These are phyloP conservation scores for Priceomyces medius DNA, from an alignment of 805 yeast genomes.

Conservation along the genomic window DNA sequence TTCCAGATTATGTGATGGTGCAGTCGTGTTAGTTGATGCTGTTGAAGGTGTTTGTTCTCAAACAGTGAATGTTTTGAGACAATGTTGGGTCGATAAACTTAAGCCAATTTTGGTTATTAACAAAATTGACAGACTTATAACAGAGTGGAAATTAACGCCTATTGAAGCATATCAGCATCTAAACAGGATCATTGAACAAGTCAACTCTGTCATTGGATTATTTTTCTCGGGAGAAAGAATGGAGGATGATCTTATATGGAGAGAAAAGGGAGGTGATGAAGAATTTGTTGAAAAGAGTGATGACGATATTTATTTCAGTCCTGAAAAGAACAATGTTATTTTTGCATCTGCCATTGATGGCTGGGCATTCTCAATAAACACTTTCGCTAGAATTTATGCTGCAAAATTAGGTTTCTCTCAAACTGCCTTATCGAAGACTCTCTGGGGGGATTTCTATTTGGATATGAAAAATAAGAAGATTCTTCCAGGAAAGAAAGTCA, in stretches of 20 bases:
- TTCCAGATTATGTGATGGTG: conserved; percentile 94
- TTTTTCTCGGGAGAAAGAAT: conserved; percentile 91
- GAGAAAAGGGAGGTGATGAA: conserved; percentile 58
- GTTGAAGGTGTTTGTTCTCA: conserved; percentile 99
- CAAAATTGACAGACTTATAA: conserved; percentile 82
- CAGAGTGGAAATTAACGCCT: conserved; percentile 80
- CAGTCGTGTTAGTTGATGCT: conserved; percentile 90
- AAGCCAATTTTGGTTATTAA: conserved; percentile 86
- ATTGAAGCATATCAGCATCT: conserved; percentile 83
- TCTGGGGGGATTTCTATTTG: conserved; percentile 92
- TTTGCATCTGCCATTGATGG: conserved; percentile 94
- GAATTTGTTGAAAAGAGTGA: conserved; percentile 76
- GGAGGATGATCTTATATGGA: conserved; percentile 78
- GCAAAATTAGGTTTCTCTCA: conserved; percentile 82
- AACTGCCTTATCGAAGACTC: conserved; percentile 72
- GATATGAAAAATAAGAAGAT: conserved; percentile 90
- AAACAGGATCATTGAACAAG: conserved; percentile 80
- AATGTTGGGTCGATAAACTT: conserved; percentile 91
- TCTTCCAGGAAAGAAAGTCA: conserved; percentile 61
- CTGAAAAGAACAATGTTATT: conserved; percentile 83
- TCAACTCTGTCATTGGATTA: conserved; percentile 90
- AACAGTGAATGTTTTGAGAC: conserved; percentile 90
- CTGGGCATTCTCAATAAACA: conserved; percentile 93
- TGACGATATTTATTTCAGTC: conserved; percentile 79
- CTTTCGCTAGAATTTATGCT: conserved; percentile 84